phyloP scores from a whole-genome alignment of 805 yeast genomes.

The Candida ficus region DNA sequence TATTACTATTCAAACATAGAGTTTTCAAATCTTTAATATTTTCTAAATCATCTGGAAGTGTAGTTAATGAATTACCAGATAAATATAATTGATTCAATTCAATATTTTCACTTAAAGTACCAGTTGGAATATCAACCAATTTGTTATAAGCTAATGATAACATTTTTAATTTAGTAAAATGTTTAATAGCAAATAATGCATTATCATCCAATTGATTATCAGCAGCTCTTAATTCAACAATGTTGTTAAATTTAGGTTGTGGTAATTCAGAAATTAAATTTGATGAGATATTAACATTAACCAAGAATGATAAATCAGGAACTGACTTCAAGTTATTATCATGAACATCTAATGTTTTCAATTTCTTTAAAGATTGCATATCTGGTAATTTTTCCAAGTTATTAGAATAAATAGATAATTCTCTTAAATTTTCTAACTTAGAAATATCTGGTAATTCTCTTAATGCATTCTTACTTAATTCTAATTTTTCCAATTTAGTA shows the following conservation, averaged over 20 bases:
- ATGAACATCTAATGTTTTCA: conserved; percentile 73
- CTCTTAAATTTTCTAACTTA: conserved; percentile 49
- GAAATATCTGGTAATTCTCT: conserved; percentile 73
- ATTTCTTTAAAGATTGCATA: conserved; percentile 52
- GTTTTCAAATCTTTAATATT: conserved; percentile 50
- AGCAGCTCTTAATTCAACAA: conserved; percentile 58
- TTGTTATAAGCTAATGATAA: conserved; percentile 84
- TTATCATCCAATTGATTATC: conserved; percentile 84
- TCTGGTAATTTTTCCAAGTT: conserved; percentile 68
- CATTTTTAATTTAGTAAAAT: conserved; percentile 49
- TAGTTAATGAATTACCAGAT: conserved; percentile 77
- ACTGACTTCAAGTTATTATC: conserved; percentile 72
- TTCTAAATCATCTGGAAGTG: conserved; percentile 81
- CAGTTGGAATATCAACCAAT: conserved; percentile 72
- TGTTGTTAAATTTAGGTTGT: conserved; percentile 37
- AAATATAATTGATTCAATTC: conserved; percentile 61
- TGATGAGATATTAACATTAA: conserved; percentile 65
- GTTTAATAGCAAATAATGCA: conserved; percentile 61
- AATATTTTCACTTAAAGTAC: conserved; percentile 55
- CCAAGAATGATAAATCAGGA: conserved; percentile 39
- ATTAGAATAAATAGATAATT: conserved; percentile 68
- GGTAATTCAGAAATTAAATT: conserved; percentile 39
- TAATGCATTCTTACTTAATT: conserved; percentile 77
- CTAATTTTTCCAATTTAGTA: conserved; percentile 64
- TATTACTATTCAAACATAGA: conserved; percentile 75